Percentiles rank a stretch among this genome's conserved stretches.
Evolutionary conservation across 352 stramenopile genomes (phyloP).

Genomic region (Phytophthora aleatoria): DNA sequence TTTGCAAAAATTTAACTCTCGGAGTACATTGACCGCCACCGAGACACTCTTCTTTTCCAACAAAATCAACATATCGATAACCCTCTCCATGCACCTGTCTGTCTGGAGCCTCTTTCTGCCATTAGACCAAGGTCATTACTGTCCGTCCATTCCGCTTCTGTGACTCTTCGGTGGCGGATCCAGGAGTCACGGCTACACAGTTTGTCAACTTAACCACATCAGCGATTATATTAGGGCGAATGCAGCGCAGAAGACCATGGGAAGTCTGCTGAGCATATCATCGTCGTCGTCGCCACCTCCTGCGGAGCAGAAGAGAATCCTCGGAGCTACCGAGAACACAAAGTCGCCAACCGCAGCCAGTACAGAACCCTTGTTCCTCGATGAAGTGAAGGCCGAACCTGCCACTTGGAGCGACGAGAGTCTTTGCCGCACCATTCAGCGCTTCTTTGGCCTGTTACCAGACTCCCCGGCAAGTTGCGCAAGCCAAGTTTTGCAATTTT

Average conservation of each 20-base stretch:
- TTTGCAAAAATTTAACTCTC: background rate
- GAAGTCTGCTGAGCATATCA: constrained; percentile 20
- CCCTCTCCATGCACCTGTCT: background rate
- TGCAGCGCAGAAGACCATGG: constrained; percentile 23
- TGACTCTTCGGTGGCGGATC: constrained; percentile 22
- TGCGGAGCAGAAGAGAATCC: constrained; percentile 19
- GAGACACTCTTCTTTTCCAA: too few relatives aligned
- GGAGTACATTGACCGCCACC: background rate
- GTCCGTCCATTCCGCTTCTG: constrained; percentile 18
- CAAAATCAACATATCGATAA: background rate
- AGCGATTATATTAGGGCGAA: constrained; percentile 1
- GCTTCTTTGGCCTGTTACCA: constrained; percentile 57
- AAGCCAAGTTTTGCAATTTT: background rate
- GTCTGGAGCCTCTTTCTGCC: background rate
- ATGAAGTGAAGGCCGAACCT: constrained; percentile 51
- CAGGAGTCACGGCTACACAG: background rate
- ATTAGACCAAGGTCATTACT: background rate
- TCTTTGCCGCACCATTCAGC: constrained; percentile 56
- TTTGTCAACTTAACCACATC: background rate
- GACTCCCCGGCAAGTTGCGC: constrained; percentile 50
- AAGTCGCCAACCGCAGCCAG: constrained; percentile 6
- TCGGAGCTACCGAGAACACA: background rate
- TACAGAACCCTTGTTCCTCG: constrained; percentile 46
- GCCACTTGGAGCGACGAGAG: constrained; percentile 60
- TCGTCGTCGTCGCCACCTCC: background rate